Conservation (phyloP, 2,329 filamentous ascomycete genomes). For the Claviceps pusilla region DNA sequence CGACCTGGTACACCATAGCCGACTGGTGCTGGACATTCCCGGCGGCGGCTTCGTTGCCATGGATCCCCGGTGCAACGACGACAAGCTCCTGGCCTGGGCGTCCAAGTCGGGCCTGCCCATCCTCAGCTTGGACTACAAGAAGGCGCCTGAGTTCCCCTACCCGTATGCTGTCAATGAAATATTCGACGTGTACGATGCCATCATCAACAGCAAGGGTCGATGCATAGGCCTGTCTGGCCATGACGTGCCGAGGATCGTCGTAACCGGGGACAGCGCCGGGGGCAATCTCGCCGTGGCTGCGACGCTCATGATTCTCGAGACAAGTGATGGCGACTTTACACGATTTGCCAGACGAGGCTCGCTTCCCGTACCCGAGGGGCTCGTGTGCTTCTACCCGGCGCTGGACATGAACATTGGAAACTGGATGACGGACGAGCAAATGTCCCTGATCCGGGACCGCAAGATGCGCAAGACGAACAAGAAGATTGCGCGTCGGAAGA, state of each 20-base stretch:
- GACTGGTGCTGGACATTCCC: slow-evolving; percentile 75
- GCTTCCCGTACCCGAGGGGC: slow-evolving; percentile 60
- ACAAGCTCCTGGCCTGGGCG: slow-evolving; percentile 87
- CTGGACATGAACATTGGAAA: slow-evolving; percentile 96
- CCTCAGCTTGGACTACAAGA: slow-evolving; percentile 71
- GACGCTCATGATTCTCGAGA: slow-evolving; percentile 80
- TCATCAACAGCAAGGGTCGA: slow-evolving; percentile 22
- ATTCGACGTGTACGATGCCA: slow-evolving; percentile 29
- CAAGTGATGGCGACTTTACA: slow-evolving; percentile 31
- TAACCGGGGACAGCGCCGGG: slow-evolving; percentile 35
- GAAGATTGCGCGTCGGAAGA: slow-evolving; percentile 68
- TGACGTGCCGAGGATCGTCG: slow-evolving; percentile 24
- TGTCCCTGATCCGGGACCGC: slow-evolving; percentile 80
- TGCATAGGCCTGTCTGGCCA: slow-evolving; percentile 30
- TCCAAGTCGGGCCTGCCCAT: slow-evolving; percentile 78
- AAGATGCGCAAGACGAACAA: slow-evolving; percentile 63
- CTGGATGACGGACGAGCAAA: slow-evolving; percentile 98
- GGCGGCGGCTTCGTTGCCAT: slow-evolving; percentile 95
- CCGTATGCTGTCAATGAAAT: slow-evolving; percentile 35
- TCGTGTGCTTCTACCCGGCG: slow-evolving; percentile 77
- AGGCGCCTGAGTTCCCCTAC: slow-evolving; percentile 35
- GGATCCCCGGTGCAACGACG: slow-evolving; percentile 86
- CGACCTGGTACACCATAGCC: slow-evolving; percentile 59
- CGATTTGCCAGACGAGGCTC: slow-evolving; percentile 26
- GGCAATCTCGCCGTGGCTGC: slow-evolving; percentile 46